These are phyloP conservation scores for Chlamydomonas reinhardtii DNA, from an alignment of 163 green algal species.

Conservation along the genomic window DNA sequence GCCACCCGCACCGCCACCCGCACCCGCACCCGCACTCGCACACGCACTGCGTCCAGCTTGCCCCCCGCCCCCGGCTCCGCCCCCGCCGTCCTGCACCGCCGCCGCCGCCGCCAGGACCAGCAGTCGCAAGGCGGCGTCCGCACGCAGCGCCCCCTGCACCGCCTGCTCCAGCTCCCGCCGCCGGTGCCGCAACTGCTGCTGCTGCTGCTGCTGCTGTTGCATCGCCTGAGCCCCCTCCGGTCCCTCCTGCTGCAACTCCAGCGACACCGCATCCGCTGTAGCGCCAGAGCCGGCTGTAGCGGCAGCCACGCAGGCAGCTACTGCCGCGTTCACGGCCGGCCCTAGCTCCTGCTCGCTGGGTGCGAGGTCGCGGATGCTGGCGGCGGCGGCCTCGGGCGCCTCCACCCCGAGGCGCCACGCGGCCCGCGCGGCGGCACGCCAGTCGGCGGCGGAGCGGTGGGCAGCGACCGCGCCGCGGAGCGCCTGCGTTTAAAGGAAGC, in stretches of 20 bases:
- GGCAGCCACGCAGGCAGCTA: background rate
- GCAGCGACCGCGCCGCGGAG: background rate
- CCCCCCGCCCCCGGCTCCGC: too few species aligned
- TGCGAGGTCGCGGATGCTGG: constrained; percentile 1
- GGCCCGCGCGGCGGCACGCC: background rate
- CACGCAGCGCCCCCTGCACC: background rate
- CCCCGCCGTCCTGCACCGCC: background rate
- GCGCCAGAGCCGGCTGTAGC: background rate
- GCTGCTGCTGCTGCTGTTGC: too few species aligned
- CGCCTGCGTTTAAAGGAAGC: too few species aligned
- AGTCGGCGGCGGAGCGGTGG: background rate
- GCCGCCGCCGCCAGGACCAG: constrained; percentile 27
- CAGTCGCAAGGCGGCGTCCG: background rate
- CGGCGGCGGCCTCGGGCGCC: constrained; percentile 14
- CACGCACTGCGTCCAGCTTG: too few species aligned
- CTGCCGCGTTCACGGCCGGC: background rate
- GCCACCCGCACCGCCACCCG: too few species aligned
- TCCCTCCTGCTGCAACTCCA: too few species aligned
- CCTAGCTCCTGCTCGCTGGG: too few species aligned
- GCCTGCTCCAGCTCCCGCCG: background rate
- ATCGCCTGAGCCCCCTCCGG: too few species aligned
- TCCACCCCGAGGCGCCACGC: constrained; percentile 6
- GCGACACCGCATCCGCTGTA: background rate
- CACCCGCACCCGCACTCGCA: too few species aligned
- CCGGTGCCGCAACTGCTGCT: too few species aligned